phyloP scores from a whole-genome alignment of 78 protist genomes.

The Dictyostelium purpureum region DNA sequence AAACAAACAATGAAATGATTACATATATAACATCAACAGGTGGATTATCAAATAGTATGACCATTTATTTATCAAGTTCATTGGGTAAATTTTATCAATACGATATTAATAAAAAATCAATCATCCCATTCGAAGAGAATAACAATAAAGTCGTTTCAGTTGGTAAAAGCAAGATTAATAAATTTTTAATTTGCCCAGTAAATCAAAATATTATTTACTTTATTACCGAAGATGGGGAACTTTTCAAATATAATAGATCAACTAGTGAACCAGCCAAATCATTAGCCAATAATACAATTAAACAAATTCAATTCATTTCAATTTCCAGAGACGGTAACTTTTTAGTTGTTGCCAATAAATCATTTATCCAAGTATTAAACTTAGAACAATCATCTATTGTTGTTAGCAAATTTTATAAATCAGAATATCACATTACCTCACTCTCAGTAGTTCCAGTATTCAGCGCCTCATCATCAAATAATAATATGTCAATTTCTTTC shows the following conservation, averaged over 20 bases:
- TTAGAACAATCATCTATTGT: not conserved
- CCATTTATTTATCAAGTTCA: not conserved
- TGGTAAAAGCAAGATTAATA: not conserved
- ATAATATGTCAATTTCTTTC: not conserved
- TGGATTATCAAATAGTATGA: not conserved
- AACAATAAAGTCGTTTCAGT: not conserved
- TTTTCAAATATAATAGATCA: not conserved
- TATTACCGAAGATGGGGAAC: constrained; percentile 1
- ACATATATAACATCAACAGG: not conserved
- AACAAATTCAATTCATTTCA: not conserved
- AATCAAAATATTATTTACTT: not conserved
- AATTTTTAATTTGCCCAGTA: not conserved
- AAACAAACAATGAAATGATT: not conserved
- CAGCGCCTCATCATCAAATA: not conserved
- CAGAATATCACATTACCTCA: not conserved
- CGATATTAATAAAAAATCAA: not conserved
- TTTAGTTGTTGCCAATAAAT: not conserved
- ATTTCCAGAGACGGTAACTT: not conserved
- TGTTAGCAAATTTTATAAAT: not conserved
- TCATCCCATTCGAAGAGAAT: not conserved
- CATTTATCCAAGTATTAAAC: not conserved
- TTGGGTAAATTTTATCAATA: not conserved
- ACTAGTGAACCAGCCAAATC: not conserved
- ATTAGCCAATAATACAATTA: not conserved
- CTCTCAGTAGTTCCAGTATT: not conserved